Evolutionary conservation across 768 basidiomycete genomes (phyloP).

Genomic region (Termitomyces titanicus): DNA sequence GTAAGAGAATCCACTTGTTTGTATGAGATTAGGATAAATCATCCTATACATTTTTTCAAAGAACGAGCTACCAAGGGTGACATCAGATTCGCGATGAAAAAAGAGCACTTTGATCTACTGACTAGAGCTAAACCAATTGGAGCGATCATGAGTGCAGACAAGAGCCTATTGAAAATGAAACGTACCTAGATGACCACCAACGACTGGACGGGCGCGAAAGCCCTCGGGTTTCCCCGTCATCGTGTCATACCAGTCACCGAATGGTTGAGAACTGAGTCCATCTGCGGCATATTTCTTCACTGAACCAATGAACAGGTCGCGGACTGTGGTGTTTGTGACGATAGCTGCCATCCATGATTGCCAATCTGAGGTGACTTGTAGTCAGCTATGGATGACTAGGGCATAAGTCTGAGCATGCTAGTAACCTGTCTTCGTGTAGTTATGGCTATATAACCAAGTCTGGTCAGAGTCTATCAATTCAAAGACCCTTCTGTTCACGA

Average conservation of each 20-base stretch:
- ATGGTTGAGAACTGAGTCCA: slow-evolving; percentile 35
- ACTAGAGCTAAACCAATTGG: slow-evolving; percentile 2
- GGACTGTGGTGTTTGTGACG: slow-evolving; percentile 38
- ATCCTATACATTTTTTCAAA: background rate
- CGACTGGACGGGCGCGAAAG: slow-evolving; percentile 56
- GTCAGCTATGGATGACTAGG: background rate
- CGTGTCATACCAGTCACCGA: slow-evolving; percentile 56
- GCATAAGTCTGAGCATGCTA: background rate
- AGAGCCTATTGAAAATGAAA: background rate
- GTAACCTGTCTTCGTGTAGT: slow-evolving; percentile 52
- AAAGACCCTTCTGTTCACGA: slow-evolving; percentile 5
- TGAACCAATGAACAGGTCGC: slow-evolving; percentile 48
- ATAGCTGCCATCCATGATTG: slow-evolving; percentile 56
- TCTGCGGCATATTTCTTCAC: slow-evolving; percentile 48
- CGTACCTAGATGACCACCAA: slow-evolving; percentile 50
- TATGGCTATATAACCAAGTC: slow-evolving; percentile 28
- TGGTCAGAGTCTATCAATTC: background rate
- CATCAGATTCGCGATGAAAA: background rate
- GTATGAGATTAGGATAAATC: too few relatives aligned
- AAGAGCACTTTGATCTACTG: background rate
- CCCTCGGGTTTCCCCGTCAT: slow-evolving; percentile 40
- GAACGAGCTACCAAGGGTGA: background rate
- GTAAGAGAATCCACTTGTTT: too few relatives aligned
- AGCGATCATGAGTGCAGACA: background rate
- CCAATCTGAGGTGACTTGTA: slow-evolving; percentile 40